phyloP scores from a whole-genome alignment of 805 yeast genomes.

The Schizosaccharomyces cryophilus region DNA sequence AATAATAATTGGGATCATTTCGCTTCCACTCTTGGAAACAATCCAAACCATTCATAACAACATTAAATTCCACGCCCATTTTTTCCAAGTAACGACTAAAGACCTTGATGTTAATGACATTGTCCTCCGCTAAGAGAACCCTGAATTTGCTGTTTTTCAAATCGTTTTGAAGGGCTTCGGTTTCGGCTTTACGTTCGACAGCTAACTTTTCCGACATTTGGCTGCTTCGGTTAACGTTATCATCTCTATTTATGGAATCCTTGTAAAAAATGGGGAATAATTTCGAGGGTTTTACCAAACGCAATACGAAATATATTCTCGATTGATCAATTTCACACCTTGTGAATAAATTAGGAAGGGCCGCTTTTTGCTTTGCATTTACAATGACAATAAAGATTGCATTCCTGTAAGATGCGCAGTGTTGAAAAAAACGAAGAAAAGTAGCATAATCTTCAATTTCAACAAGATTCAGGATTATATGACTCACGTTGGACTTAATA shows the following conservation, averaged over 20 bases:
- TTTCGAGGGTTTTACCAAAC: constrained; percentile 7
- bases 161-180: constrained; percentile 8
- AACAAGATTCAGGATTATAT: constrained; percentile 11
- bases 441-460: constrained; percentile 8
- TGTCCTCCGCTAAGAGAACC: constrained; percentile 76
- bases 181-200: constrained; percentile 7
- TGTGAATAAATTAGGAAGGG: constrained; percentile 4
- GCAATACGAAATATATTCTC: constrained; percentile 10
- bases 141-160: constrained; percentile 6
- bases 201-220: constrained; percentile 8
- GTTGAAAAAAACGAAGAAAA: constrained; percentile 6
- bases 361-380: constrained; percentile 10
- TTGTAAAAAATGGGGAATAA: constrained; percentile 1
- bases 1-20: constrained; percentile 9
- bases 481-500: constrained; percentile 10
- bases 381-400: constrained; percentile 8
- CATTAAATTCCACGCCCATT: constrained; percentile 13
- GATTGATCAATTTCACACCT: constrained; percentile 4
- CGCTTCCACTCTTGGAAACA: constrained; percentile 11
- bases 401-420: constrained; percentile 4
- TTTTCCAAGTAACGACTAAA: constrained; percentile 21
- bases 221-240: constrained; percentile 9
- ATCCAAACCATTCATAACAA: constrained; percentile 14
- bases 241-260: neutral
- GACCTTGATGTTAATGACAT: constrained; percentile 72